These are phyloP conservation scores for Hyaloscypha finlandica DNA, from an alignment of 495 filamentous ascomycete genomes.

Conservation along the genomic window DNA sequence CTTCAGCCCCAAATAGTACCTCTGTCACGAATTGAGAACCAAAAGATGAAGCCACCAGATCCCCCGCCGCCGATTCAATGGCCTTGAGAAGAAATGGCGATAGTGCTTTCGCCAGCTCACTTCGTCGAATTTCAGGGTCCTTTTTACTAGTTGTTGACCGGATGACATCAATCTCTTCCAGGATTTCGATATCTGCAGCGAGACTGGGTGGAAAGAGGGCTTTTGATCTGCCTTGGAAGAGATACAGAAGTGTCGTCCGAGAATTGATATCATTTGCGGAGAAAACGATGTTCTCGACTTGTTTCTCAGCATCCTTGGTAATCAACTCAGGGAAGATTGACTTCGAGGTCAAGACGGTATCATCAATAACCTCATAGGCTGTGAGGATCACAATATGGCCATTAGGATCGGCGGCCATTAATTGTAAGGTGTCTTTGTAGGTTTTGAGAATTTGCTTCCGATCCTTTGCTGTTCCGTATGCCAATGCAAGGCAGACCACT, in stretches of 20 bases:
- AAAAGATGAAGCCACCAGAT: slow-evolving; percentile 71
- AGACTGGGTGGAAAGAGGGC: slow-evolving; percentile 65
- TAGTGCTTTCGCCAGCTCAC: slow-evolving; percentile 71
- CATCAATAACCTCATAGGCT: slow-evolving; percentile 88
- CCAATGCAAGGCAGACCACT: slow-evolving; percentile 77
- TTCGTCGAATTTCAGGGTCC: slow-evolving; percentile 69
- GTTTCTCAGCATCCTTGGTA: slow-evolving; percentile 60
- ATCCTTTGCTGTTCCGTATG: slow-evolving; percentile 87
- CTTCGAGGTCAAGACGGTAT: slow-evolving; percentile 86
- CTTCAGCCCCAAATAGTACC: slow-evolving; percentile 73
- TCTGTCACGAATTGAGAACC: slow-evolving; percentile 86
- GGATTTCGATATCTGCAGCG: slow-evolving; percentile 60
- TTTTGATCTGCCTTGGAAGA: slow-evolving; percentile 70
- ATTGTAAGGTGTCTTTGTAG: slow-evolving; percentile 81
- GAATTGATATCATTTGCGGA: slow-evolving; percentile 70
- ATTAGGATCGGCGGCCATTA: slow-evolving; percentile 75
- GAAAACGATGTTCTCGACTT: slow-evolving; percentile 62
- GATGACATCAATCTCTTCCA: slow-evolving; percentile 74
- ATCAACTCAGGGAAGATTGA: slow-evolving; percentile 81
- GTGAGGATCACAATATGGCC: slow-evolving; percentile 81
- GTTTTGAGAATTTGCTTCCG: slow-evolving; percentile 83
- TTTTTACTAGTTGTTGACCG: slow-evolving; percentile 88
- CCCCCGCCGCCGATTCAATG: slow-evolving; percentile 64
- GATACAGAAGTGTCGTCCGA: slow-evolving; percentile 79
- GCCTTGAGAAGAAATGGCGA: slow-evolving; percentile 69